Conservation (phyloP, 1,284 basidiomycete genomes). For the Tilletia walkeri region DNA sequence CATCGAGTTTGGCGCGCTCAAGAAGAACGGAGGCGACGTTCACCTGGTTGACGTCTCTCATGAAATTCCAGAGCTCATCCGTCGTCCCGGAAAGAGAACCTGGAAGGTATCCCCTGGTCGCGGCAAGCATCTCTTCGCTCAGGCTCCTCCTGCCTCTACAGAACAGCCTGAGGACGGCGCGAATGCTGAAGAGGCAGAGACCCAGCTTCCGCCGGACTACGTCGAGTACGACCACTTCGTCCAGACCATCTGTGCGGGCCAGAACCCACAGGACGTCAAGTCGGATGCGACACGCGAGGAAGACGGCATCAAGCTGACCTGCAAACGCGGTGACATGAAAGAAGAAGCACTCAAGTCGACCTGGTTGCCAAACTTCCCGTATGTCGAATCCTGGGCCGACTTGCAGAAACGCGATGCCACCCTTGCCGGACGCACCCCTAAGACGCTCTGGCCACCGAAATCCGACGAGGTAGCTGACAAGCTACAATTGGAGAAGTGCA, state of each 20-base stretch:
- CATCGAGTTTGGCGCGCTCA: slow-evolving; percentile 27
- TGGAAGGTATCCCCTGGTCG: slow-evolving; percentile 52
- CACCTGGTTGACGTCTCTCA: slow-evolving; percentile 76
- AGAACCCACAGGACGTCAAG: not conserved
- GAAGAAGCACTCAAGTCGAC: not conserved
- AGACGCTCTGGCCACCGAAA: slow-evolving; percentile 43
- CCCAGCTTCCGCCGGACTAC: not conserved
- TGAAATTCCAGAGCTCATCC: slow-evolving; percentile 69
- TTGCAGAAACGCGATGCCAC: slow-evolving; percentile 44
- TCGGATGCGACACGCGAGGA: not conserved
- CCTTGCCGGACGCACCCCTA: slow-evolving; percentile 40
- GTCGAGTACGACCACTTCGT: slow-evolving; percentile 10
- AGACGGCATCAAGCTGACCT: slow-evolving; percentile 1
- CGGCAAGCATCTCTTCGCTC: slow-evolving; percentile 38
- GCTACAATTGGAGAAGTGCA: slow-evolving; percentile 44
- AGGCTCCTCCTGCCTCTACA: slow-evolving; percentile 19
- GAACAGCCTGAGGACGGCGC: slow-evolving; percentile 19
- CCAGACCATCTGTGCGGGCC: not conserved
- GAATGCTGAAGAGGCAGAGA: not conserved
- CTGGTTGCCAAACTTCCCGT: slow-evolving; percentile 41
- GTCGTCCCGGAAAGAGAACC: slow-evolving; percentile 58
- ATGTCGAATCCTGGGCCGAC: slow-evolving; percentile 46
- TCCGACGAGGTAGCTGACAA: slow-evolving; percentile 46
- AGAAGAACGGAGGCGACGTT: slow-evolving; percentile 63
- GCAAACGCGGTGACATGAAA: not conserved